These are phyloP conservation scores for Geum urbanum DNA, from an alignment of 306 rosid species.

Conservation along the genomic window DNA sequence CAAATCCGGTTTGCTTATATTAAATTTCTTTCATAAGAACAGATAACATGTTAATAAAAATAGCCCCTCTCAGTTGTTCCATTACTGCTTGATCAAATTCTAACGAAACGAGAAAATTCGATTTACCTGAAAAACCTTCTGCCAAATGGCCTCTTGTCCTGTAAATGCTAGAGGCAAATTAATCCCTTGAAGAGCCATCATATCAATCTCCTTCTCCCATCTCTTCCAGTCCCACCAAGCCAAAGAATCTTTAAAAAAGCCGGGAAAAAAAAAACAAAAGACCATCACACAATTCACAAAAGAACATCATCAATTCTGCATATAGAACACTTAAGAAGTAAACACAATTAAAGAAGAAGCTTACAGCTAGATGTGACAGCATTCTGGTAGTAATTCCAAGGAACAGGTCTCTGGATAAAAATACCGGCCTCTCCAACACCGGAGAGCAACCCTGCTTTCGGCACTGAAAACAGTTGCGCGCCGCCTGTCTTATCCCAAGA, in stretches of 20 bases:
- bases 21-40: conserved; percentile 58
- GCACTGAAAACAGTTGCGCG: conserved; percentile 58
- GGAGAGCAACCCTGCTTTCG: conserved; percentile 54
- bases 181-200: conserved; percentile 95
- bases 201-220: conserved; percentile 94
- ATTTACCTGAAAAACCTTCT: conserved; percentile 66
- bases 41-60: conserved; percentile 20
- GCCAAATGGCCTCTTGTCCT: conserved; percentile 95
- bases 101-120: background rate
- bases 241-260: conserved; percentile 49
- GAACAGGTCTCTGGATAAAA: conserved; percentile 60
- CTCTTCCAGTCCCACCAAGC: conserved; percentile 97
- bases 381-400: conserved; percentile 86
- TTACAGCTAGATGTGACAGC: conserved; percentile 92
- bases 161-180: conserved; percentile 85
- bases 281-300: conserved; percentile 9
- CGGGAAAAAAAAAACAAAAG: conserved; percentile 26
- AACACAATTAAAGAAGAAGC: conserved; percentile 25
- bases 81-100: background rate
- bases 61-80: background rate
- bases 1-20: conserved; percentile 58
- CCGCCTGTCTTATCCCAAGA: conserved; percentile 96
- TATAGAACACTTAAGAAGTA: background rate
- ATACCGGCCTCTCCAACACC: conserved; percentile 45
- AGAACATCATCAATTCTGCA: background rate